A percentile compares a stretch with the other conserved stretches of the same genome.
Conservation (phyloP, 169 alveolate species). For the Babesia bigemina region DNA sequence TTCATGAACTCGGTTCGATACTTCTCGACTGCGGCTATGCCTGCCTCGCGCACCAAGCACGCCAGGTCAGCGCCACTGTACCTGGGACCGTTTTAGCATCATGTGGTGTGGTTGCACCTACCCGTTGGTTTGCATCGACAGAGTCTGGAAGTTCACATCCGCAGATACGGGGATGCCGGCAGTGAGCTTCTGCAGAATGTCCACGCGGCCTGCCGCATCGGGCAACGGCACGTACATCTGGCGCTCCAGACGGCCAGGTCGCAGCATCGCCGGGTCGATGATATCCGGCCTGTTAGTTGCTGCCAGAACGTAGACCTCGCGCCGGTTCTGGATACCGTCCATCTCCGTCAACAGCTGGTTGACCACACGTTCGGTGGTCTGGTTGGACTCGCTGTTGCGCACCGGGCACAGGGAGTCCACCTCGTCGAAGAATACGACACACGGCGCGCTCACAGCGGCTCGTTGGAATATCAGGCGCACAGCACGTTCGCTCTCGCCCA, state of each 20-base stretch:
- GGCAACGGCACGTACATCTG: constrained; percentile 96
- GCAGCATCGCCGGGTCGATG: constrained; percentile 98
- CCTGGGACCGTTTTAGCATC: neutral
- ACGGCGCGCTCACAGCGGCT: constrained; percentile 97
- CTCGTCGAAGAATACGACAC: constrained; percentile 98
- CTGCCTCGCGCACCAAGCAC: constrained; percentile 92
- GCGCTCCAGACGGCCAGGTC: constrained; percentile 94
- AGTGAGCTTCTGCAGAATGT: constrained; percentile 86
- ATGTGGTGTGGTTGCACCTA: neutral
- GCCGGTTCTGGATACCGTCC: constrained; percentile 95
- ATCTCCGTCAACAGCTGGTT: constrained; percentile 97
- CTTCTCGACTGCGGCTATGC: constrained; percentile 82
- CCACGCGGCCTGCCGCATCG: constrained; percentile 87
- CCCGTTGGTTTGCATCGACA: constrained; percentile 86
- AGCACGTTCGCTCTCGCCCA: constrained; percentile 99
- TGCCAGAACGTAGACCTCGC: constrained; percentile 95
- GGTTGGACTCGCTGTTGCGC: constrained; percentile 89
- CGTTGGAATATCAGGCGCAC: constrained; percentile 96
- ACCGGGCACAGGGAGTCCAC: constrained; percentile 96
- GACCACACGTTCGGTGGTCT: constrained; percentile 95
- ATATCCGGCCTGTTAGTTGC: constrained; percentile 99
- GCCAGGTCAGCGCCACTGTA: constrained; percentile 96
- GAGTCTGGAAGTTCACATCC: constrained; percentile 74
- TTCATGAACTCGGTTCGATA: constrained; percentile 7
- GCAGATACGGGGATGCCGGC: constrained; percentile 86